Evolutionary conservation across 306 rosid genomes (phyloP), one percentile per base, ranked within the genome.

Genomic region (Myrica gale): DNA sequence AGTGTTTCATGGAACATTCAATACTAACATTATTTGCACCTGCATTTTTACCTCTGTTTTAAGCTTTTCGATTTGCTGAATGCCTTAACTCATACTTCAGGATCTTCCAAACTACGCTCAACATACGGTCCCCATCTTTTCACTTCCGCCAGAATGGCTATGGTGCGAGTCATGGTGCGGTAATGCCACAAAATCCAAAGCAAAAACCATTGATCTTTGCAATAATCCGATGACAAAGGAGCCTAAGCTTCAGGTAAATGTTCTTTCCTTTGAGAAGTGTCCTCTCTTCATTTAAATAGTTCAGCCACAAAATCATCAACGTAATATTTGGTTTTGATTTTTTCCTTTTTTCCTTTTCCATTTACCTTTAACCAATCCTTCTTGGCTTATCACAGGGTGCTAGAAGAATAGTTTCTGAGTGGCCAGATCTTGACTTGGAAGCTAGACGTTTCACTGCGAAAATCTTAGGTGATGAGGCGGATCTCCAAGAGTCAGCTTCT

Each of bases 81-180:
- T 68, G 57, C 55, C 69, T 21, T 23, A 19, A 60, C 68, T 70
- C 19, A 68, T 77, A 60, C 52, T 87, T 81, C 91, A 96, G 99
- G 99, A 96, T 89, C 99, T 96, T 74, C 99, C 99, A n/a, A 96
- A 96, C 84, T 96, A 96, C 82, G 99, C 99, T 74, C 99, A 96
- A 85, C 99, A 96, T 69, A 84, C 75, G 0, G 99, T 92, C 57
- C 99, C 97, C 76, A 96, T 92, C 62, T 96, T 90, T 77, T 96
- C 99, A 37, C 84, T 96, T 54, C 99, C 99, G 1, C 97, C 92
- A 89, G 99, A 96, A 83, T 96, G 99, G 99, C 88, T 96, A 42
- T 96, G 99, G 99, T 96, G 99, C 19, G 99, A 96, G 78, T 96
- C 99, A 74, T 96, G 99, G 99, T 92, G 99, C 71, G 99, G 99